Conservation (phyloP, 176 grass and related monocot species). For the Cenchrus americanus region DNA sequence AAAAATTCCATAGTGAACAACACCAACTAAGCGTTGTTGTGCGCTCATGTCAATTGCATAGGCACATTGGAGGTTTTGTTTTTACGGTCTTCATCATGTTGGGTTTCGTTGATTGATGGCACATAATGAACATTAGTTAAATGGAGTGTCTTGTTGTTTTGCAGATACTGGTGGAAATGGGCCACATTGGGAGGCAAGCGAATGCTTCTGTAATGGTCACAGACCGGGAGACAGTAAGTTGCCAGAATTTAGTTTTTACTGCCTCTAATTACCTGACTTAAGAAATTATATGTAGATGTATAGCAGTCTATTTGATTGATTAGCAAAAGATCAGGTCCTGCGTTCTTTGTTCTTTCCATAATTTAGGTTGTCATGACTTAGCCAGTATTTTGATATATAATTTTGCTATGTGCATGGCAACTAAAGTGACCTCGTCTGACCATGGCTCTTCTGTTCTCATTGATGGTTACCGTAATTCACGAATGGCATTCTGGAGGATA, state of each 20-base stretch:
- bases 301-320: too few species aligned
- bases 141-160: too few species aligned
- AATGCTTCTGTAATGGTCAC: too few species aligned
- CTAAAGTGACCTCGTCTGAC: constrained; percentile 10
- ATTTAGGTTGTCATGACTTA: constrained; percentile 3
- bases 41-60: neutral
- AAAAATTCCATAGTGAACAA: neutral
- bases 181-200: too few species aligned
- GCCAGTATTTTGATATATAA: neutral
- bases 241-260: too few species aligned
- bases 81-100: neutral
- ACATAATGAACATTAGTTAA: too few species aligned
- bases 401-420: constrained; percentile 4
- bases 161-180: too few species aligned
- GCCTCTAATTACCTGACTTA: too few species aligned
- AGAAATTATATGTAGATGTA: too few species aligned
- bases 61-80: neutral
- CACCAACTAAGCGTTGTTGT: neutral
- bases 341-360: too few species aligned
- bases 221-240: too few species aligned
- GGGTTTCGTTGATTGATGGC: constrained; percentile 34
- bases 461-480: constrained; percentile 2
- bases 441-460: neutral
- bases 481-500: neutral
- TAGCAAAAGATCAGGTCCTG: too few species aligned